Evolutionary conservation across 306 rosid genomes (phyloP), one percentile per base, ranked within the genome.

Genomic region (Luffa aegyptiaca): DNA sequence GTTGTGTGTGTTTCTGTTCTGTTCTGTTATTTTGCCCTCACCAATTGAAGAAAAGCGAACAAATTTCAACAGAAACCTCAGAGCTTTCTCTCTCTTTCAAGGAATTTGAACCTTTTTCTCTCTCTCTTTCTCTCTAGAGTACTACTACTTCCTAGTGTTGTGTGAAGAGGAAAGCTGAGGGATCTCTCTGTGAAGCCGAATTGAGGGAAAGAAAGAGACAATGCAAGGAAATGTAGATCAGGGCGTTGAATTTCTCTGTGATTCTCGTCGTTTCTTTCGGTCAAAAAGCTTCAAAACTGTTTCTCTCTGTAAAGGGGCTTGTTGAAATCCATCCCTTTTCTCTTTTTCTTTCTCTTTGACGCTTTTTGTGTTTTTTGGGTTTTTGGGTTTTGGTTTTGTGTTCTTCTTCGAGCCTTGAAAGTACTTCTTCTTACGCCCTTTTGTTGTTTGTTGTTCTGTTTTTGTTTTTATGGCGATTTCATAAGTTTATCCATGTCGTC

Each of bases 401-500:
- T n/a, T 61, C 56, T 41, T 35, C 35, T 79, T 78, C 36, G 10
- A 61, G 51, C 13, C 12, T 46, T 26, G 17, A 37, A 75, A 51
- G 1, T 31, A 5, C 26, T 66, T 66, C 53, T 71, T 79, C 57
- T 16, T 26, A 35, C 37, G 21, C 33, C 56, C 52, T 68, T 41
- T 42, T n/a, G 35, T n/a, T 68, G 75, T 68, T 42, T 41, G 71
- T 77, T 13, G 16, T 31, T n/a, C 70, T 80, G 76, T 49, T 63
- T 39, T 35, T 31, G 8, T 6, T 74, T 58, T 61, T 80, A 55
- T 80, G 77, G 11, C 16, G 82, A 80, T 80, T 80, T 53, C 13
- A 8, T 36, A 12, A 56, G 44, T 58, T 57, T 79, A 85, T 88
- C 97, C 89, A 93, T 93, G 98, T 92, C 97, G 84, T 93, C 97